Evolutionary conservation across 345 rosid genomes (phyloP), one percentile per base, ranked within the genome.

Genomic region (Mangifera indica): DNA sequence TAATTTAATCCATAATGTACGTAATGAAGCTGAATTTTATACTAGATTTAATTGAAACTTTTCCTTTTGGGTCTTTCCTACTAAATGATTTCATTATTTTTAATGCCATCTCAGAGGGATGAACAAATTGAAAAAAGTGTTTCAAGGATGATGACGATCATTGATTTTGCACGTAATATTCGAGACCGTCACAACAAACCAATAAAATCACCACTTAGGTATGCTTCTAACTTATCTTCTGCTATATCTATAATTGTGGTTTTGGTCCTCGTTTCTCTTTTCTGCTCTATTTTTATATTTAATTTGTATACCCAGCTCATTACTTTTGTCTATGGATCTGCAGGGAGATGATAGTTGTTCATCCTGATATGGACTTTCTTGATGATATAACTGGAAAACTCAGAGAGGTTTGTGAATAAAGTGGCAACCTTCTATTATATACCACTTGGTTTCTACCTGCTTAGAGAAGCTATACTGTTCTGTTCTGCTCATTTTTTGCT

Each of bases 111-210:
- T 66, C 78, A 96, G 99, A 84, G 87, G 76, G 95, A 79, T 76
- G 89, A 88, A 75, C 86, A 90, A 57, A 93, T 96, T 86, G 99
- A 96, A 81, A 83, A 76, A 80, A 96, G 99, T 84, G 96, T 96
- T 45, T 69, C 87, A 53, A 93, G 97, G 83, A 96, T 96, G 99
- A 93, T 85, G 87, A 96, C 89, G 25, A 85, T 96, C 73, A 93
- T 96, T 72, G 99, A 96, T 81, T 91, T 88, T 79, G 98, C 95
- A 6, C 92, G 99, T 34, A 96, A 93, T 80, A 91, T 93, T 79
- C 97, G 99, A 66, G 98, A 96, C 75, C 91, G 93, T 52, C 92
- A 96, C 81, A 87, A 83, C 81, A 84, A 89, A 63, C 98, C 99
- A 72, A 86, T 96, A 69, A 96, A 93, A 86, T 89, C 92, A 54